Conservation (phyloP, 2,329 filamentous ascomycete genomes). For the Allantophomopsis cytisporea region DNA sequence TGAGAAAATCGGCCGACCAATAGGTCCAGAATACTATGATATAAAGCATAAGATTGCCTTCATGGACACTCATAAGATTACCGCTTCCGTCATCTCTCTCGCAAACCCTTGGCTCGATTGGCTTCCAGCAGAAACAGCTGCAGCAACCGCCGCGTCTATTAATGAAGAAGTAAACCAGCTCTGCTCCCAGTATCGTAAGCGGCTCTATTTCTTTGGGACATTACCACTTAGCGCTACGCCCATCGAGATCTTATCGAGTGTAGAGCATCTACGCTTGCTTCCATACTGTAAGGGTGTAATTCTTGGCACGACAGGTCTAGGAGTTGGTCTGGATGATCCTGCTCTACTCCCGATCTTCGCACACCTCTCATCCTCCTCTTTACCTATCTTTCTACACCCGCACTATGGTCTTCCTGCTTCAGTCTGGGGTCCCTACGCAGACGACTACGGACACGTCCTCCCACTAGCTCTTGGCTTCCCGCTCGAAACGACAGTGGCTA, state of each 20-base stretch:
- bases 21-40: constrained; percentile 69
- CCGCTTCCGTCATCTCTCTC: constrained; percentile 73
- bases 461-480: constrained; percentile 80
- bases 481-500: constrained; percentile 83
- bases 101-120: constrained; percentile 96
- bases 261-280: constrained; percentile 46
- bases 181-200: constrained; percentile 50
- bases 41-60: constrained; percentile 70
- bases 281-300: constrained; percentile 73
- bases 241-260: constrained; percentile 47
- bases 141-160: constrained; percentile 48
- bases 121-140: constrained; percentile 45
- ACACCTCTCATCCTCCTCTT: constrained; percentile 47
- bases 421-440: constrained; percentile 62
- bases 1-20: constrained; percentile 45
- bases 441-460: constrained; percentile 75
- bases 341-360: constrained; percentile 58
- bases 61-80: constrained; percentile 75
- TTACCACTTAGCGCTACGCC: constrained; percentile 61
- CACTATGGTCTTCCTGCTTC: constrained; percentile 77
- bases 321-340: constrained; percentile 68
- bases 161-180: constrained; percentile 68
- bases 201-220: constrained; percentile 72
- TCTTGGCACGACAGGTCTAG: constrained; percentile 72
- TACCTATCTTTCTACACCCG: constrained; percentile 75